These are phyloP conservation scores for Pseudocercospora pini-densiflorae DNA, from an alignment of 2,329 filamentous ascomycete species.

Conservation along the genomic window DNA sequence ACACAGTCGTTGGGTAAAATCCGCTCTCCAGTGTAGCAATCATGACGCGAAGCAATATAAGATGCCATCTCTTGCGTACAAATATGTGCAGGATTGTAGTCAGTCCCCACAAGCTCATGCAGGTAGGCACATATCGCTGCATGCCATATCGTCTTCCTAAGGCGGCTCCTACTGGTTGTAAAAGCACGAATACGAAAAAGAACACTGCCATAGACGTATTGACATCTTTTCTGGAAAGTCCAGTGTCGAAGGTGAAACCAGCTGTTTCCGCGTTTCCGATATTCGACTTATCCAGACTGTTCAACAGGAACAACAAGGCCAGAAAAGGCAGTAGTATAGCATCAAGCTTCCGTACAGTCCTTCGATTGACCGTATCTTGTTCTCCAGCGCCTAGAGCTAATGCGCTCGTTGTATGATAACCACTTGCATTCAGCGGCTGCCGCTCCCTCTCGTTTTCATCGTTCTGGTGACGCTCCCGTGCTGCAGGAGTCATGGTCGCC, in stretches of 20 bases:
- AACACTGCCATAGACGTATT: conserved; percentile 62
- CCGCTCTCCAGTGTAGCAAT: conserved; percentile 59
- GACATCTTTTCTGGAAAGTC: conserved; percentile 56
- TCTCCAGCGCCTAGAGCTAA: neutral
- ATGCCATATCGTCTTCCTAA: conserved; percentile 62
- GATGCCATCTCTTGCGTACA: conserved; percentile 52
- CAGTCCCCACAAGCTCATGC: conserved; percentile 61
- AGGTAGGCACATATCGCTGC: conserved; percentile 60
- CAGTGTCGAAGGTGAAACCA: conserved; percentile 63
- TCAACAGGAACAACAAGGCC: conserved; percentile 57
- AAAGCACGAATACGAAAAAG: conserved; percentile 62
- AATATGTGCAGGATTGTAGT: conserved; percentile 55
- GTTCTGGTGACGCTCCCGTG: neutral
- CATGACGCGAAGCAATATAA: conserved; percentile 50
- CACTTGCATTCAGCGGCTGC: neutral
- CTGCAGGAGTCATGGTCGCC: neutral
- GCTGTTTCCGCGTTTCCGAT: conserved; percentile 62
- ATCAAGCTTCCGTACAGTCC: conserved; percentile 55
- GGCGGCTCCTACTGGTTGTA: conserved; percentile 62
- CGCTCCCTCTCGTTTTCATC: neutral
- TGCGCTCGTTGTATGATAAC: neutral
- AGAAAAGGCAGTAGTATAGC: conserved; percentile 56
- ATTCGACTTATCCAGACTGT: conserved; percentile 58
- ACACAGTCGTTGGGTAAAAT: conserved; percentile 63
- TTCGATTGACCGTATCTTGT: conserved; percentile 31